Conservation (phyloP, 805 yeast species). For the Huiozyma sinensis region DNA sequence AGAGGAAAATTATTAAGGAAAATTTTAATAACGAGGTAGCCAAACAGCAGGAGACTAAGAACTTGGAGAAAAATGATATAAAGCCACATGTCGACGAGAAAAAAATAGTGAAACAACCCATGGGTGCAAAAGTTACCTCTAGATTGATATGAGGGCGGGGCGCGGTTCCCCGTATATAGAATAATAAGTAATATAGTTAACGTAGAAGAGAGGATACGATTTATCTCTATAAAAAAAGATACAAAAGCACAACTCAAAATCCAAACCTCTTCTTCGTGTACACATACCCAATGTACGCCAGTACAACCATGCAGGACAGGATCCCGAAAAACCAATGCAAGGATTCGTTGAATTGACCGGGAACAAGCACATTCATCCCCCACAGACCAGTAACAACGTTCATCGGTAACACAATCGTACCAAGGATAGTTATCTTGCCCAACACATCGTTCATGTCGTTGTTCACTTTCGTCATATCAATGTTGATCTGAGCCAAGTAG, state of each 20-base stretch:
- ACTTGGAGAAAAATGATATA: slow-evolving; percentile 15
- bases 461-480: slow-evolving; percentile 94
- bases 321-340: slow-evolving; percentile 58
- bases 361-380: slow-evolving; percentile 98
- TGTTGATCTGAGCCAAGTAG: slow-evolving; percentile 91
- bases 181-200: neutral
- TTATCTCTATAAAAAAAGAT: neutral
- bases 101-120: neutral
- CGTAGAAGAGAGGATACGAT: too few relatives aligned
- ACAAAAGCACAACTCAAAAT: slow-evolving; percentile 9
- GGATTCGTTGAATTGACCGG: slow-evolving; percentile 69
- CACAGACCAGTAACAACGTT: slow-evolving; percentile 93
- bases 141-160: neutral
- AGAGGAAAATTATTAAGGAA: slow-evolving; percentile 11
- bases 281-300: slow-evolving; percentile 38
- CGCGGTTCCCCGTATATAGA: neutral
- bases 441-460: slow-evolving; percentile 94
- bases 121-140: neutral
- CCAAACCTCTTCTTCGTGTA: slow-evolving; percentile 39
- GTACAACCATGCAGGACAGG: slow-evolving; percentile 34
- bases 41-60: slow-evolving; percentile 21
- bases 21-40: slow-evolving; percentile 25
- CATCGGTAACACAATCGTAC: slow-evolving; percentile 91
- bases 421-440: slow-evolving; percentile 85
- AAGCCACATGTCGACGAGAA: slow-evolving; percentile 9